A percentile compares a stretch with the other conserved stretches of the same genome.
Conservation (phyloP, 257 asterid genomes). For the Fraxinus anomala region DNA sequence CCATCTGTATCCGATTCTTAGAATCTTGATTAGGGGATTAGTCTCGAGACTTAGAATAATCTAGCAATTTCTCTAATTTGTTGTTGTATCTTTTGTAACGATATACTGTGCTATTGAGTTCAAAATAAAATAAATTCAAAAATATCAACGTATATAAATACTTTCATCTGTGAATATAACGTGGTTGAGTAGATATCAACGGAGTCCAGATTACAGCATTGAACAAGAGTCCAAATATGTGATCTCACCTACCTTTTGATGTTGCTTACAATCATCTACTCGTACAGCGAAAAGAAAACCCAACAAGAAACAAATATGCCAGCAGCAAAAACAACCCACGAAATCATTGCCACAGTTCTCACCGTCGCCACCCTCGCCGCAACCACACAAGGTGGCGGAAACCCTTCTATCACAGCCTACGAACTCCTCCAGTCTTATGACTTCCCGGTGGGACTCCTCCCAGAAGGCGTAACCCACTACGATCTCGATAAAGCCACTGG, state of each 20-base stretch:
- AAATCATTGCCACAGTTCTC: neutral
- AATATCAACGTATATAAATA: too few relatives aligned
- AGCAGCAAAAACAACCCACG: neutral
- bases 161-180: too few relatives aligned
- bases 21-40: neutral
- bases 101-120: too few relatives aligned
- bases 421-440: constrained; percentile 49
- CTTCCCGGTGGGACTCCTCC: constrained; percentile 76
- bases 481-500: constrained; percentile 65
- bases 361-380: constrained; percentile 24
- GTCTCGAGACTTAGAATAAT: neutral
- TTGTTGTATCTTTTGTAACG: neutral
- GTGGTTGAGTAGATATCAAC: too few relatives aligned
- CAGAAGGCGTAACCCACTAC: constrained; percentile 58
- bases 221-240: too few relatives aligned
- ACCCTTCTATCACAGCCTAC: constrained; percentile 54
- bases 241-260: too few relatives aligned
- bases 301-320: constrained; percentile 14
- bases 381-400: constrained; percentile 22
- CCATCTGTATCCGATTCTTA: constrained; percentile 30
- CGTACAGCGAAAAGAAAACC: neutral
- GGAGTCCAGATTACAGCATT: too few relatives aligned
- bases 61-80: neutral
- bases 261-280: too few relatives aligned
- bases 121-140: too few relatives aligned